These are phyloP conservation scores for Rhizophlyctis rosea DNA, from an alignment of 192 early-diverging fungal genomes.

Conservation along the genomic window DNA sequence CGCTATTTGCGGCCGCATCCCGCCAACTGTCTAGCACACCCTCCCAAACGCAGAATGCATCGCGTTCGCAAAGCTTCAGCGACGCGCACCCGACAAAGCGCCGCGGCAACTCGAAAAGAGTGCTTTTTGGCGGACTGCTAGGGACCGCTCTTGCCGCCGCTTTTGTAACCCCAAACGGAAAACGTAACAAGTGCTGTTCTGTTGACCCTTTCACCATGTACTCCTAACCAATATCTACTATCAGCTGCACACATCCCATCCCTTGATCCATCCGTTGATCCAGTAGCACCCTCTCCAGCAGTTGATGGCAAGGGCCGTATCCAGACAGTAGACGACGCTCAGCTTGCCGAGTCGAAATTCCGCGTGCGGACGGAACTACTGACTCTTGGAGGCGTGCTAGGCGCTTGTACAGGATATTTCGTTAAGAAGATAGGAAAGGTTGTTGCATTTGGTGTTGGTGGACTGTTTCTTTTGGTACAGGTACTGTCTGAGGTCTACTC, in stretches of 20 bases:
- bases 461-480: slow-evolving; percentile 18
- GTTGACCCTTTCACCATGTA: too few species aligned
- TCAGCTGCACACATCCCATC: not conserved
- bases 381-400: slow-evolving; percentile 17
- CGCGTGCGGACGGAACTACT: slow-evolving; percentile 12
- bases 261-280: not conserved
- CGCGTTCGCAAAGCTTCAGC: too few species aligned
- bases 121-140: too few species aligned
- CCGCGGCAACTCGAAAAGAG: too few species aligned
- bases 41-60: too few species aligned
- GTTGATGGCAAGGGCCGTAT: not conserved
- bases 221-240: too few species aligned
- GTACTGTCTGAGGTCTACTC: slow-evolving; percentile 1
- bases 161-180: too few species aligned
- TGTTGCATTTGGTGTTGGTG: slow-evolving; percentile 23
- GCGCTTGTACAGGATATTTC: slow-evolving; percentile 21
- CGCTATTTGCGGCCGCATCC: too few species aligned
- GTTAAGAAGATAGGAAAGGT: slow-evolving; percentile 22
- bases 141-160: too few species aligned
- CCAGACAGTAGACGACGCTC: not conserved
- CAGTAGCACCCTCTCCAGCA: not conserved
- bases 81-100: too few species aligned
- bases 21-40: too few species aligned
- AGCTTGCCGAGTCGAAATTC: not conserved
- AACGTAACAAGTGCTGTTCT: too few species aligned